Conservation (phyloP, 2,329 filamentous ascomycete genomes). For the Nemania bipapillata region DNA sequence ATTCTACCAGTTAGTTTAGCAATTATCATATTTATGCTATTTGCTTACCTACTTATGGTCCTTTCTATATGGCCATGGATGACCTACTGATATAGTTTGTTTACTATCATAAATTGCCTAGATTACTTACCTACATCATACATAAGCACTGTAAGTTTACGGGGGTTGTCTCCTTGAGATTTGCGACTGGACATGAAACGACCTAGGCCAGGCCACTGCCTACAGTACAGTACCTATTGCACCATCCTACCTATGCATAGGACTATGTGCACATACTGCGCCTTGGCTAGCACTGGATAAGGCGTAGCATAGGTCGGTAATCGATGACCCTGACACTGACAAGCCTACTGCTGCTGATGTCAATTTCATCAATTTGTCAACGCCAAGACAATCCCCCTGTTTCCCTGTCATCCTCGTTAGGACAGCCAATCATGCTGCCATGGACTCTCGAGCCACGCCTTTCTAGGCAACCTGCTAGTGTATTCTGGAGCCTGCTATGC, state of each 20-base stretch:
- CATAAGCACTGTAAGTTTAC: conserved; percentile 9
- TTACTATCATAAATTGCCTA: neutral
- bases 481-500: neutral
- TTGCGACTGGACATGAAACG: conserved; percentile 11
- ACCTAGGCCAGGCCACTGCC: neutral
- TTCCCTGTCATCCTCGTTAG: conserved; percentile 28
- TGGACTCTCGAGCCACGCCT: neutral
- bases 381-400: conserved; percentile 11
- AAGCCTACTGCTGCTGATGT: conserved; percentile 13
- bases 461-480: neutral
- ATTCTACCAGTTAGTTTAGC: too few species aligned
- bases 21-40: too few species aligned
- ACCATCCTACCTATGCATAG: too few species aligned
- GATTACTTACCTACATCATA: too few species aligned
- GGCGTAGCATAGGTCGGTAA: neutral
- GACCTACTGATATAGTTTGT: too few species aligned
- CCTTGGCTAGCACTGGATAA: neutral
- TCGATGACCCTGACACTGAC: neutral
- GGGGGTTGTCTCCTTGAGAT: neutral
- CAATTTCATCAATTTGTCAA: conserved; percentile 37
- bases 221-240: neutral
- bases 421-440: conserved; percentile 23
- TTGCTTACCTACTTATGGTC: too few species aligned
- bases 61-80: too few species aligned
- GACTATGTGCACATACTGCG: neutral